Conservation (phyloP, 225 moss, liverwort and hornwort species). For the Bryoerythrophyllum caledonicum region DNA sequence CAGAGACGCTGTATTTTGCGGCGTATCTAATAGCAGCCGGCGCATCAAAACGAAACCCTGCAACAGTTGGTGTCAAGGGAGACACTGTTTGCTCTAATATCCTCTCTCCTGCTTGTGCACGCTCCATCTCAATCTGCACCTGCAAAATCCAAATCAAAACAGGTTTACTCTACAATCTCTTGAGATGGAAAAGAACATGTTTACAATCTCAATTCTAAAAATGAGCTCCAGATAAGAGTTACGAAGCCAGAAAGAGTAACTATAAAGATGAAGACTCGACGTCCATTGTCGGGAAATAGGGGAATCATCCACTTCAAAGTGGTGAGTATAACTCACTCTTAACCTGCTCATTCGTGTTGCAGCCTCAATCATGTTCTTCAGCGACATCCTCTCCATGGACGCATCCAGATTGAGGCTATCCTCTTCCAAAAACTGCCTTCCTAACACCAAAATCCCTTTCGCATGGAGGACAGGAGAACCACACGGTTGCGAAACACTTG, state of each 20-base stretch:
- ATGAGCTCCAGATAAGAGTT: too few species aligned
- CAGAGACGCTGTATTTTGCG: conserved; percentile 69
- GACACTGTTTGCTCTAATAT: conserved; percentile 71
- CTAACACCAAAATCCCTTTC: conserved; percentile 74
- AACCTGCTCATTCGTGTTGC: conserved; percentile 57
- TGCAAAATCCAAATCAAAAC: conserved; percentile 32
- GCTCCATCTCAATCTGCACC: conserved; percentile 93
- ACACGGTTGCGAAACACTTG: conserved; percentile 26
- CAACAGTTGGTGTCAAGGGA: conserved; percentile 65
- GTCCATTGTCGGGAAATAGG: too few species aligned
- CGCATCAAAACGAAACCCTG: conserved; percentile 91
- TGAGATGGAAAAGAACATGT: too few species aligned
- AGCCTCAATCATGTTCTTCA: conserved; percentile 60
- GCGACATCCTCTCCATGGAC: conserved; percentile 58
- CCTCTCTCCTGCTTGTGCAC: conserved; percentile 62
- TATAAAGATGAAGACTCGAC: neutral
- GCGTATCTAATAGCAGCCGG: conserved; percentile 81
- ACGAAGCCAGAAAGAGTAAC: neutral
- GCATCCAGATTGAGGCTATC: conserved; percentile 48
- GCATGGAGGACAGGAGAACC: conserved; percentile 62
- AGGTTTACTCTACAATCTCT: neutral
- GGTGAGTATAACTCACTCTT: conserved; percentile 34
- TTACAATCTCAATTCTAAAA: conserved; percentile 5
- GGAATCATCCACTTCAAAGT: neutral
- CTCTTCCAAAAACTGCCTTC: conserved; percentile 69